Evolutionary conservation across 306 rosid species (phyloP), one percentile per base, ranked within the genome.

Genomic region (Macrotyloma uniflorum): DNA sequence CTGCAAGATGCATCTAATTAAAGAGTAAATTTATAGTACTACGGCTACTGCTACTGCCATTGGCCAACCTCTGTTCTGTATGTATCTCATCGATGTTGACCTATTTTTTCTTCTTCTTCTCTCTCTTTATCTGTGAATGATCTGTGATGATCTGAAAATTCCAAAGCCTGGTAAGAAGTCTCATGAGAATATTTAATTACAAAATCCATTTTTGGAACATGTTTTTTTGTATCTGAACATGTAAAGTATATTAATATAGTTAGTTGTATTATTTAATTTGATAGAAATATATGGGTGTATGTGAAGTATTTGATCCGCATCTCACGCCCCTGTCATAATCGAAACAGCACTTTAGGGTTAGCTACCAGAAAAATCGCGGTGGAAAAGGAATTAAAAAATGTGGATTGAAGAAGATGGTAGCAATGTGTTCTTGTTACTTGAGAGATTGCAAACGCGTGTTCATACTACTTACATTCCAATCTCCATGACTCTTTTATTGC

Each of bases 41-140:
- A 36, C 70, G 49, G 47, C 76, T 8, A 68, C 23, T 70, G 79
- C 45, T 70, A 24, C 78, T 59, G 45, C 32, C 62, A 45, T 43
- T 78, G 16, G 26, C 78, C 74, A 76, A 70, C 59, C 73, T 76
- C 82, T 20, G 18, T 36, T n/a, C n/a, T n/a, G n/a, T n/a, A 32
- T 50, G 67, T 76, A 78, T 83, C 83, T 83, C 2, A 2, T 65
- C 1, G 65, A 65, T 83, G 80, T 83, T 83, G 80, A 72, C 86
- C 76, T 55, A 20, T 77, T 61, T 0, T 2, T 13, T 26, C 1
- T 50, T 16, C 3, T 53, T 82, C 38, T 43, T 45, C 12, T 54
- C 46, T 15, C 26, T 62, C 32, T 59, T 81, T 65, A n/a, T 47
- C n/a, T n/a, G n/a, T n/a, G n/a, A n/a, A n/a, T 72, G 16, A 51